Evolutionary conservation across 768 basidiomycete species (phyloP).

Genomic region (Gyrodon lividus): DNA sequence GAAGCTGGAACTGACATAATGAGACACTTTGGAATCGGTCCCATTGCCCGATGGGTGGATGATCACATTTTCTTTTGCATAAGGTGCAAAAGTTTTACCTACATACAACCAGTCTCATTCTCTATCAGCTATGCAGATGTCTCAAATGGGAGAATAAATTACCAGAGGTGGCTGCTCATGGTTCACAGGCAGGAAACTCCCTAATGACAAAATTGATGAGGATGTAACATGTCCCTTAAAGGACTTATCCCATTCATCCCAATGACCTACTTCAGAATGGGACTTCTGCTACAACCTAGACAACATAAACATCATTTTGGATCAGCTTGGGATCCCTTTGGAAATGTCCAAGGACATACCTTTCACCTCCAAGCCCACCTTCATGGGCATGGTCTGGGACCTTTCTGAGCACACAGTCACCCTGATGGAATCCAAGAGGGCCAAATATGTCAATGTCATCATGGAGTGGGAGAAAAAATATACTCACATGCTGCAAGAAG

Average conservation of each 20-base stretch:
- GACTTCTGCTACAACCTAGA: conserved; percentile 12
- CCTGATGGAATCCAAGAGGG: not conserved
- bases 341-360: conserved; percentile 28
- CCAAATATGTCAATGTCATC: conserved; percentile 31
- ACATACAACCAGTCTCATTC: no score
- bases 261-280: no score
- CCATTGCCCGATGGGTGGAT: no score
- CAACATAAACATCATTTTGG: conserved; percentile 38
- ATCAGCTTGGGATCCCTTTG: conserved; percentile 33
- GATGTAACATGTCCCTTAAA: not conserved
- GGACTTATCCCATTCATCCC: not conserved
- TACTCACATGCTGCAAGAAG: conserved; percentile 33
- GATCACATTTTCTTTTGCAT: no score
- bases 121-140: no score
- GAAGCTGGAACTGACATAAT: no score
- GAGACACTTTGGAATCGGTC: no score
- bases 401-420: conserved; percentile 20
- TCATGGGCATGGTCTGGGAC: conserved; percentile 36
- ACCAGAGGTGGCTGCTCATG: no score
- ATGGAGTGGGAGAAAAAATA: conserved; percentile 19
- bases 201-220: no score
- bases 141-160: no score
- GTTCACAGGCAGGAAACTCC: no score
- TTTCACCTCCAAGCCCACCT: conserved; percentile 17
- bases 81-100: no score